These are phyloP conservation scores for Solanum tacnaense DNA, from an alignment of 257 asterid species.

Conservation along the genomic window DNA sequence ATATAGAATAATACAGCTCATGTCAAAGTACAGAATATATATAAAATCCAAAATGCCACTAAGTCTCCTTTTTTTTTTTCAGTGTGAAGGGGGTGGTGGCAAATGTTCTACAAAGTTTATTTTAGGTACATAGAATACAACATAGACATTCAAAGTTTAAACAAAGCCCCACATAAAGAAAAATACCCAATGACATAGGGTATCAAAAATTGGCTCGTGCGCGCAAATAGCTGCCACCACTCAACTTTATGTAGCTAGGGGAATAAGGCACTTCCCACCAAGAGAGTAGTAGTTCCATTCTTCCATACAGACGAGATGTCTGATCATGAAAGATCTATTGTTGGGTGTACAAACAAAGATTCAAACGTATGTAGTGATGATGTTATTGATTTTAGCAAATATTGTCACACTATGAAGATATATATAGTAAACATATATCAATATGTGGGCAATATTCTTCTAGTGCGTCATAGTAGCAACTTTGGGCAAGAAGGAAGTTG, in stretches of 20 bases:
- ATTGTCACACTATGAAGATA: background rate
- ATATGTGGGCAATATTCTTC: background rate
- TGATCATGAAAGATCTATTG: background rate
- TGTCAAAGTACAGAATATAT: background rate
- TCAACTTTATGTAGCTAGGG: background rate
- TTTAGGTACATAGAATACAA: background rate
- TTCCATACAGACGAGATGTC: background rate
- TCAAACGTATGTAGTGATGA: background rate
- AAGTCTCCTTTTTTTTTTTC: background rate
- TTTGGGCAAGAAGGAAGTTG: background rate
- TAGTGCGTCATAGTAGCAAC: background rate
- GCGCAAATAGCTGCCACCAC: background rate
- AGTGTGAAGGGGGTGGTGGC: slow-evolving; percentile 12
- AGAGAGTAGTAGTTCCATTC: background rate
- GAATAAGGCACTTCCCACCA: background rate
- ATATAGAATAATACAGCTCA: slow-evolving; percentile 16
- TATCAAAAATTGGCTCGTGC: slow-evolving; percentile 10
- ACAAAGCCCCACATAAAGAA: background rate
- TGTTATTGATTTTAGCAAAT: background rate
- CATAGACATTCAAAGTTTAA: background rate
- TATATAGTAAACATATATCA: background rate
- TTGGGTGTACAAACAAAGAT: background rate
- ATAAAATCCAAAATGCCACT: background rate
- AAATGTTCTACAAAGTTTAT: slow-evolving; percentile 15
- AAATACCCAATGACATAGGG: background rate